These are phyloP conservation scores for Fragaria iinumae DNA, from an alignment of 306 rosid genomes.

Conservation along the genomic window DNA sequence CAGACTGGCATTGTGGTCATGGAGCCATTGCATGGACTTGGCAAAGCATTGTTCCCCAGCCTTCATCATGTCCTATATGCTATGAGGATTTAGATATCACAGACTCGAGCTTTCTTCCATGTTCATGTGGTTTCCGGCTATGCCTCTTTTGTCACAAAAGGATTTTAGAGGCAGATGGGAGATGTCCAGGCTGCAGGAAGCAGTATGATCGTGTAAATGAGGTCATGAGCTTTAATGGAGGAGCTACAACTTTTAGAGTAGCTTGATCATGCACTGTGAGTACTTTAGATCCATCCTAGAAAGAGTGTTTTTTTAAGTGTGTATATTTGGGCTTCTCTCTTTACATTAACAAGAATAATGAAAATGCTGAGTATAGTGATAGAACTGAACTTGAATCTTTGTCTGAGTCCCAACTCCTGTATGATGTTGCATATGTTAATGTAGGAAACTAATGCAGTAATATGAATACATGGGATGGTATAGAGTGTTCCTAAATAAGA, in stretches of 20 bases:
- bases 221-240: slow-evolving; percentile 27
- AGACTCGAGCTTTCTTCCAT: slow-evolving; percentile 54
- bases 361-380: slow-evolving; percentile 10
- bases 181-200: slow-evolving; percentile 64
- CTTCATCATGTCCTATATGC: slow-evolving; percentile 54
- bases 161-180: slow-evolving; percentile 53
- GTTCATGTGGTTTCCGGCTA: slow-evolving; percentile 55
- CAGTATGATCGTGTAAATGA: slow-evolving; percentile 43
- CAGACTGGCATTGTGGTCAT: slow-evolving; percentile 40
- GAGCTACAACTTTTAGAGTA: slow-evolving; percentile 37
- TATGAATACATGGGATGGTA: slow-evolving; percentile 24
- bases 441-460: slow-evolving; percentile 23
- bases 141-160: slow-evolving; percentile 63
- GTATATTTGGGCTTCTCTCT: slow-evolving; percentile 23
- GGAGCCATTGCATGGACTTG: slow-evolving; percentile 43
- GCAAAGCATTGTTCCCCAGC: slow-evolving; percentile 39
- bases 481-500: slow-evolving; percentile 5
- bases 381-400: slow-evolving; percentile 17
- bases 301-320: slow-evolving; percentile 18
- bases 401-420: not conserved
- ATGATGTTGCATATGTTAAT: slow-evolving; percentile 11
- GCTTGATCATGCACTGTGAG: slow-evolving; percentile 40
- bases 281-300: slow-evolving; percentile 26
- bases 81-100: slow-evolving; percentile 62
- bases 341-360: not conserved